Evolutionary conservation across 495 filamentous ascomycete species (phyloP).

Genomic region (Xylaria intraflava): DNA sequence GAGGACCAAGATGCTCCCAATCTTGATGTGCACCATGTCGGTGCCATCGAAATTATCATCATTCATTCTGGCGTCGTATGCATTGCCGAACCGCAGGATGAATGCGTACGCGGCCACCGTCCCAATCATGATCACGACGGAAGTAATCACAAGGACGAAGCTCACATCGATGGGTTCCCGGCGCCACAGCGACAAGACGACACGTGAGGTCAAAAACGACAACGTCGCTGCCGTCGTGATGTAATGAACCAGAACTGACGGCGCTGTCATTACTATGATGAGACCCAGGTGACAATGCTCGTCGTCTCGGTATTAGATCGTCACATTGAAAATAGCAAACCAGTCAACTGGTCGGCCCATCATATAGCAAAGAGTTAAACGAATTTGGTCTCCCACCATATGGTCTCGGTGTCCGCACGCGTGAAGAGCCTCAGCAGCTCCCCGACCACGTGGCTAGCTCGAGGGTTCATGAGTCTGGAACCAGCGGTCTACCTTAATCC

Average conservation of each 20-base stretch:
- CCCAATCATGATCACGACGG: conserved; percentile 16
- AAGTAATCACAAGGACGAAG: conserved; percentile 18
- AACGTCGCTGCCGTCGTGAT: conserved; percentile 15
- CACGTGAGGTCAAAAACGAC: conserved; percentile 13
- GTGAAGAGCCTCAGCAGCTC: too few relatives aligned
- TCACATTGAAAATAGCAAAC: too few relatives aligned
- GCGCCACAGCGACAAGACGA: conserved; percentile 19
- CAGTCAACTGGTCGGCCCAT: too few relatives aligned
- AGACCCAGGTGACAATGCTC: background rate
- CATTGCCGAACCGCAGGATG: conserved; percentile 18
- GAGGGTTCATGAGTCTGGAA: too few relatives aligned
- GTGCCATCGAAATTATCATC: background rate
- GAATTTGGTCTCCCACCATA: too few relatives aligned
- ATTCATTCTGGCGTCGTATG: conserved; percentile 17
- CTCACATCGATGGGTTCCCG: conserved; percentile 19
- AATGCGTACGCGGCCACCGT: conserved; percentile 15
- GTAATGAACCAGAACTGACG: conserved; percentile 13
- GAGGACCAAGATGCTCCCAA: conserved; percentile 20
- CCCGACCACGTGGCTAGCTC: too few relatives aligned
- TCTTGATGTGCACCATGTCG: conserved; percentile 9
- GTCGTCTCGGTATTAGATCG: too few relatives aligned
- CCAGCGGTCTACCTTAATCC: too few relatives aligned
- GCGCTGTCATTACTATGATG: background rate
- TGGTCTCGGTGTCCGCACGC: too few relatives aligned
- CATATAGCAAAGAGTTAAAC: too few relatives aligned